Conservation (phyloP, 2,329 filamentous ascomycete genomes). For the Daldinia sp. region DNA sequence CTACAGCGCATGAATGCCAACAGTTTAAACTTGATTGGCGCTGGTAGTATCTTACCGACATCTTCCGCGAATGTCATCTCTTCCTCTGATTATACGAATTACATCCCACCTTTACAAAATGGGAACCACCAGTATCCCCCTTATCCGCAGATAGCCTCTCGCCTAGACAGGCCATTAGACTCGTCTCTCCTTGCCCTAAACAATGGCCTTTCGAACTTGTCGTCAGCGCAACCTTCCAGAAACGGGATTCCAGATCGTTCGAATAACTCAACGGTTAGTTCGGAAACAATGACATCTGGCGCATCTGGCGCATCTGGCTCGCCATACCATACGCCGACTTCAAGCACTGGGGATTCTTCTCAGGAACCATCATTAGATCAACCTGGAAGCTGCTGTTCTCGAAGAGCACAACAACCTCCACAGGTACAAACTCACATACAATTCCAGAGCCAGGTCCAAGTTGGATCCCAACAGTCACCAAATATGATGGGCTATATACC, state of each 20-base stretch:
- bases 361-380: constrained; percentile 30
- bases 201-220: constrained; percentile 23
- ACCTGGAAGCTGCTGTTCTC: constrained; percentile 41
- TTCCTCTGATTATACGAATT: constrained; percentile 27
- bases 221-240: constrained; percentile 30
- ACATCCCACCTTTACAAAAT: constrained; percentile 32
- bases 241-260: constrained; percentile 40
- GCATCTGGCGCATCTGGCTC: constrained; percentile 42
- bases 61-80: constrained; percentile 30
- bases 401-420: constrained; percentile 27
- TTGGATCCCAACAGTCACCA: constrained; percentile 27
- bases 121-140: constrained; percentile 27
- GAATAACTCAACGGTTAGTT: constrained; percentile 40
- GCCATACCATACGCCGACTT: constrained; percentile 40
- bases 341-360: constrained; percentile 38
- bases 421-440: constrained; percentile 30
- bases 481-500: constrained; percentile 39
- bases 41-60: constrained; percentile 25
- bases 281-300: constrained; percentile 34
- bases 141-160: constrained; percentile 19
- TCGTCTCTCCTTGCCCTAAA: constrained; percentile 30
- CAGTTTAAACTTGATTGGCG: constrained; percentile 61
- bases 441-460: constrained; percentile 30
- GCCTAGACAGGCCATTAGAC: constrained; percentile 31
- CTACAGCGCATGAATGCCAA: constrained; percentile 67